Base-by-base conservation (phyloP, 345 rosid species). In the Melaleuca alternifolia region DNA sequence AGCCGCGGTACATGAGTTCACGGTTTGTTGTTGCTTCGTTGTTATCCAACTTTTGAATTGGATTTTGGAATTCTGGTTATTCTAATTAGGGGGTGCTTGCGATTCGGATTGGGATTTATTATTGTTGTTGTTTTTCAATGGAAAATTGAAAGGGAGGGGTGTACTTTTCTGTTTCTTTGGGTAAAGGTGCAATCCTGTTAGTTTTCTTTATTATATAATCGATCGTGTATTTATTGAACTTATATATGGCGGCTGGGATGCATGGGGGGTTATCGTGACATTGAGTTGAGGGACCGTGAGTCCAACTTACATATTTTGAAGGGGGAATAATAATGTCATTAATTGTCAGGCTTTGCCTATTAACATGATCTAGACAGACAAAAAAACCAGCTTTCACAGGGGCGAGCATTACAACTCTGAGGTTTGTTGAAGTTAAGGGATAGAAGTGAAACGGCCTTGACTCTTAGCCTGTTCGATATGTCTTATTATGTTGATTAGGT, bases 221-320 rank as follows among this genome's bases (percentile, higher is more conserved):
- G 53, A 24, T 11, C 28, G n/a, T 51, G n/a, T 24, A 3, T 50
- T 21, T 21, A 23, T n/a, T 85, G 20, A 16, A 28, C 52, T 37
- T 37, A 21, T 88, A 46, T 82, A 97, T 97, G 99, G 97, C 98
- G 28, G 94, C 97, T 89, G 97, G 98, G 92, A 94, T 94, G 89
- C 94, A 92, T 92, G n/a, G 93, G 94, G 75, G 94, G 94, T 77
- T 94, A 93, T 86, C 90, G 92, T 26, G 98, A 93, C 89, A 92
- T 89, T 50, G 98, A 95, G 88, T 84, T 93, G 54, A 92, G 96
- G 86, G 93, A 91, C 51, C 90, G 93, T 9, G 96, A 97, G 30
- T 89, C 95, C 56, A 93, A 92, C 81, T 89, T 92, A 61, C 92
- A 92, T 56, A 90, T 89, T 81, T 88, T 93, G 4, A 92, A 92